Evolutionary conservation across 176 grass and related monocot genomes (phyloP), one percentile per base, ranked within the genome.

Genomic region (Cymbopogon citratus): DNA sequence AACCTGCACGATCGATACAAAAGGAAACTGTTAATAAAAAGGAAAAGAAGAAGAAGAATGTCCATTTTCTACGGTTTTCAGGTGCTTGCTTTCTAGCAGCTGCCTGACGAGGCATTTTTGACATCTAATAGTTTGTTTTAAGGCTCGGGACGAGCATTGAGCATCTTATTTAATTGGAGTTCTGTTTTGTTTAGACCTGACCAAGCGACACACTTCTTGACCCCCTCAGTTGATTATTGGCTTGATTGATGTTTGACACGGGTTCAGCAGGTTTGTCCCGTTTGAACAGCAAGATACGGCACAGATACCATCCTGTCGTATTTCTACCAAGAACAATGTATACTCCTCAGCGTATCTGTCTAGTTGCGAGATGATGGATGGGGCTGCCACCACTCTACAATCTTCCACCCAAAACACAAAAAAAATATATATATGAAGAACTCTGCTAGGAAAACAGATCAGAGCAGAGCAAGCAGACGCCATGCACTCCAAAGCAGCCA

Each of bases 1-100:
- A 61, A 99, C 93, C 96, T 99, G 81, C 66, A 93, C 74, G 10
- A 63, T 83, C 6, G 1, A 2, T 5, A 33, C 7, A 12, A 14
- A 75, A 23, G 4, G 12, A 38, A 56, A 13, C 7, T 54, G 43
- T 39, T 19, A 38, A 0, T 26, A 14, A 28, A 62, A 27, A 24
- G n/a, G 6, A 13, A 26, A 60, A 0, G 8, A 24, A 0, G 3
- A 60, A 25, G 3, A 31, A 14, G 18, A 13, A 9, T 0, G 5
- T 21, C 31, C 1, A 10, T 56, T 46, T 80, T 31, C 44, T 52
- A 36, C 2, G 9, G 19, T 6, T 16, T 36, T 13, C 1, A 24
- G 35, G 5, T 23, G 28, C 52, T 56, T 19, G 14, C 28, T 5
- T 54, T 26, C 12, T 39, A 26, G 34, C 56, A 60, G 21, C 52